Evolutionary conservation across 2,329 filamentous ascomycete species (phyloP), one percentile per base, ranked within the genome.

Genomic region (Monosporascus sp.): DNA sequence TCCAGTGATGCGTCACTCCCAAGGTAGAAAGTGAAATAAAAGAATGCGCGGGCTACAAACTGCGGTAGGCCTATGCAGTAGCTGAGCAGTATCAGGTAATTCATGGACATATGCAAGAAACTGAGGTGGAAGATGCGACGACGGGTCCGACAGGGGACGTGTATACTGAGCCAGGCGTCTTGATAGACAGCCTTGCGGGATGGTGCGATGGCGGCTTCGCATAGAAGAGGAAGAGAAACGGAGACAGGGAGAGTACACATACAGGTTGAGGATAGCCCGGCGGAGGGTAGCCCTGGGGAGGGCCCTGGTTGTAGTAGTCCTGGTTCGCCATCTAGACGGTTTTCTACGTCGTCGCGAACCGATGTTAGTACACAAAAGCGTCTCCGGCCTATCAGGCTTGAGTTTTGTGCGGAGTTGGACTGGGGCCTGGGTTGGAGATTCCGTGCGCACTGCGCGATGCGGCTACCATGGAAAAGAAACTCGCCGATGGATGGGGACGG

Each of bases 201-300:
- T 50, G 22, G 51, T 31, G 27, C 15, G 8, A 34, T 18, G n/a
- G 25, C 18, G 5, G 36, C 51, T 22, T 39, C 20, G 36, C 31
- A 22, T n/a, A 24, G 42, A 9, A 41, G 47, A 4, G 27, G 47
- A 45, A 48, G 39, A 38, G 41, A 37, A 45, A 24, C 31, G 24
- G 49, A 52, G 47, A 49, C 27, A 34, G 27, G 50, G 41, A 53
- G 48, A 49, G 51, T 36, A 42, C 31, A 68, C 73, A 60, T 65
- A 76, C 74, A 62, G 69, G 71, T 39, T 68, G 73, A 59, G 74
- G 73, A 51, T 74, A 72, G 57, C 74, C 72, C 50, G 72, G 73
- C 52, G 73, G 71, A 39, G 17, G 17, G 49, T 65, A 62, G 52
- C 60, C 64, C 49, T 64, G 54, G 58, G 56, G 68, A 59, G 57